Percentiles rank a stretch among this genome's conserved stretches.
phyloP scores from a whole-genome alignment of 2,329 filamentous ascomycete species.

The Chaetomium strumarium region DNA sequence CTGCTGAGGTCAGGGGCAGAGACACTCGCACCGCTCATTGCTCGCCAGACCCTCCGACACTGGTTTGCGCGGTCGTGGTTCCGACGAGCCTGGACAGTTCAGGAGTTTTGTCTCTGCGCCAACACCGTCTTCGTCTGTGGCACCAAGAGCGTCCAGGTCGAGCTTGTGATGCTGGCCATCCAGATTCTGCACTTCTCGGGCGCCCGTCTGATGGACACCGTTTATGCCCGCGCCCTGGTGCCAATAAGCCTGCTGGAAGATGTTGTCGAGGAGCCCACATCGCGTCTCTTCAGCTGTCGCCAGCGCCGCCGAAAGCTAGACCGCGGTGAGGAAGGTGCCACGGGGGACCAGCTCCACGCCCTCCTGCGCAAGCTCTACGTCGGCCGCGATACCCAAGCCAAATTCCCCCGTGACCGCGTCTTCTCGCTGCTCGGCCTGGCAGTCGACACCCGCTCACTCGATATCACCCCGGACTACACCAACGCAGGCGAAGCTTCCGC shows the following conservation, averaged over 20 bases:
- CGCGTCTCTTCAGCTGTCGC: slow-evolving; percentile 6
- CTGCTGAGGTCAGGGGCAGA: neutral
- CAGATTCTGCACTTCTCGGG: neutral
- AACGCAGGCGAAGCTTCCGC: neutral
- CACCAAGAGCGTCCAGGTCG: neutral
- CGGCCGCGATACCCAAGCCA: neutral
- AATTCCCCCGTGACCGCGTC: slow-evolving; percentile 10
- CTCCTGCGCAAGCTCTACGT: slow-evolving; percentile 13
- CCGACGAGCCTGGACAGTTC: slow-evolving; percentile 11
- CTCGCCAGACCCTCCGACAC: neutral
- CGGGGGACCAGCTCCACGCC: slow-evolving; percentile 5
- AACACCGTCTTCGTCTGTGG: slow-evolving; percentile 18
- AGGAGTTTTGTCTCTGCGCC: slow-evolving; percentile 17
- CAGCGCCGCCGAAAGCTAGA: neutral
- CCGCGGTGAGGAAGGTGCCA: neutral
- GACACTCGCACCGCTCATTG: neutral
- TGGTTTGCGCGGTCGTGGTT: slow-evolving; percentile 13
- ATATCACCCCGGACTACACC: slow-evolving; percentile 10
- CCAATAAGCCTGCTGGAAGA: neutral
- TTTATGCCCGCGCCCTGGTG: neutral
- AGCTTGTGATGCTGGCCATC: slow-evolving; percentile 4
- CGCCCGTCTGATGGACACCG: neutral
- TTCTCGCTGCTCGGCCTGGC: slow-evolving; percentile 14
- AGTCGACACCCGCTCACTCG: slow-evolving; percentile 4
- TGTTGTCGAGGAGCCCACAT: slow-evolving; percentile 1